These are phyloP conservation scores for Hyparrhenia diplandra DNA, from an alignment of 176 grass and related monocot species.

Conservation along the genomic window DNA sequence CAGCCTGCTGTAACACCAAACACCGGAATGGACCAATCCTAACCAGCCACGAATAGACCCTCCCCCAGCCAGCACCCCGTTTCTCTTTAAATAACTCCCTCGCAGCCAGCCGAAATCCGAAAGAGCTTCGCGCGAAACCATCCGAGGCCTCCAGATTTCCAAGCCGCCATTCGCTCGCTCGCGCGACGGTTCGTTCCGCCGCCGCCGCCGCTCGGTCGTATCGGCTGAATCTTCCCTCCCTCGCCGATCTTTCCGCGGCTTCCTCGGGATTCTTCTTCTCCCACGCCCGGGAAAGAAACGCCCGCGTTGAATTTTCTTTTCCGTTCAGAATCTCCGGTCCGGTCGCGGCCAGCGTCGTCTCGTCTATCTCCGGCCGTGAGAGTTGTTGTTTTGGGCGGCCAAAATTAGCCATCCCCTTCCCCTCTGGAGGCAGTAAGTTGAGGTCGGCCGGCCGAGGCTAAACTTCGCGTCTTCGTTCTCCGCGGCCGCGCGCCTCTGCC, in stretches of 20 bases:
- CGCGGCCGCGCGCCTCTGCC: background rate
- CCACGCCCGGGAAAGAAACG: no score
- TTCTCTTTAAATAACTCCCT: conserved; percentile 17
- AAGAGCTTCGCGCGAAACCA: conserved; percentile 37
- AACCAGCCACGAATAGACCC: background rate
- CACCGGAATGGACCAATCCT: accelerated
- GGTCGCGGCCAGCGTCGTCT: background rate
- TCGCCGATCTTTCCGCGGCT: background rate
- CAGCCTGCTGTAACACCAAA: background rate
- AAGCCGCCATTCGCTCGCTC: background rate
- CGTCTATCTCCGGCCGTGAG: background rate
- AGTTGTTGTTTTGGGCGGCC: background rate
- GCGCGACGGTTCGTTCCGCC: background rate
- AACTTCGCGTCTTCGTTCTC: background rate
- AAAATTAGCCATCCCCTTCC: background rate
- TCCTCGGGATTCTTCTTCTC: background rate
- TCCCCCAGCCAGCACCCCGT: no score
- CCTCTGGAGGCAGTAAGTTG: background rate
- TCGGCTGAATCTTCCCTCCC: background rate
- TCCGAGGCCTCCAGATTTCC: conserved; percentile 6
- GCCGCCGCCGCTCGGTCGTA: background rate
- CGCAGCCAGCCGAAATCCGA: background rate
- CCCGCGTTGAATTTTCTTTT: background rate
- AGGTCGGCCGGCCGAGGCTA: background rate
- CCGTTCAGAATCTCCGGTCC: background rate